Evolutionary conservation across 2,329 filamentous ascomycete species (phyloP).

Genomic region (Trichoderma polysporum): DNA sequence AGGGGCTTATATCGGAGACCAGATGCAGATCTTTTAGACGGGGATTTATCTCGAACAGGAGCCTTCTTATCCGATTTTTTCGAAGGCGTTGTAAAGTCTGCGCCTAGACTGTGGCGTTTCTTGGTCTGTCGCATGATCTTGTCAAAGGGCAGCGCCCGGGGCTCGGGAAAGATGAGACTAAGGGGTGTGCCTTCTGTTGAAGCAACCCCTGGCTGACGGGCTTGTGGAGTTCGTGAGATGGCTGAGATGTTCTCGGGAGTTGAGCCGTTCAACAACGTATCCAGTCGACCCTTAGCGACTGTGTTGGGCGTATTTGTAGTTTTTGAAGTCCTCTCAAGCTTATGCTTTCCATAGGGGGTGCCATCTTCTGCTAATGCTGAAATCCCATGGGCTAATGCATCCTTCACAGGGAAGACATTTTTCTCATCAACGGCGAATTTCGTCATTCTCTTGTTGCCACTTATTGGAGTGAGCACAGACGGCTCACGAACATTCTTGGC

Average conservation of each 20-base stretch:
- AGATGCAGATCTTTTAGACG: conserved; percentile 23
- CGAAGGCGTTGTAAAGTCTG: conserved; percentile 16
- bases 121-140: conserved; percentile 25
- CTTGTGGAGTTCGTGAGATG: conserved; percentile 29
- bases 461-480: conserved; percentile 40
- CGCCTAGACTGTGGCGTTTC: background rate
- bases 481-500: conserved; percentile 23
- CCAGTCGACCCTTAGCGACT: conserved; percentile 33
- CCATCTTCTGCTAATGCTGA: conserved; percentile 51
- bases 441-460: conserved; percentile 34
- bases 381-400: conserved; percentile 39
- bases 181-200: conserved; percentile 27
- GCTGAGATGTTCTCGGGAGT: conserved; percentile 1
- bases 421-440: conserved; percentile 28
- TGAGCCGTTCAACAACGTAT: conserved; percentile 36
- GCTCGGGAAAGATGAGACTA: conserved; percentile 37
- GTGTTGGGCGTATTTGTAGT: conserved; percentile 6
- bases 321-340: conserved; percentile 8
- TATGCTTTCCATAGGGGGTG: conserved; percentile 30
- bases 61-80: conserved; percentile 23
- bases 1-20: conserved; percentile 59
- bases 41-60: conserved; percentile 23
- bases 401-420: conserved; percentile 23
- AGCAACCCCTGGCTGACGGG: background rate
- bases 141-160: conserved; percentile 45